Percentiles rank a stretch among this genome's conserved stretches.
Evolutionary conservation across 179 eudicot genomes (phyloP).

Genomic region (Spinacia oleracea): DNA sequence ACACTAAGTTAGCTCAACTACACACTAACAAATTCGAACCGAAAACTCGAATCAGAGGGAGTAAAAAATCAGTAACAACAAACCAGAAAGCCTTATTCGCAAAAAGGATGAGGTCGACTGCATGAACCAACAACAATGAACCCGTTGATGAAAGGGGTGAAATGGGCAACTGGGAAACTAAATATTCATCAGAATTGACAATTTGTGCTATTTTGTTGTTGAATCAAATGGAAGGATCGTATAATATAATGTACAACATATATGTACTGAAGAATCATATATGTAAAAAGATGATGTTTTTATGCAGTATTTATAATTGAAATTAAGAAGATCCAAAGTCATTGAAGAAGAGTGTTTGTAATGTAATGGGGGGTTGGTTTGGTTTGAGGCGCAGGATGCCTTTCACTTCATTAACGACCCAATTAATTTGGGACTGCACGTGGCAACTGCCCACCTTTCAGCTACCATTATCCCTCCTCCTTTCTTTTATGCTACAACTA

Average conservation of each 20-base stretch:
- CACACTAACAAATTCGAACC: conserved; percentile 8
- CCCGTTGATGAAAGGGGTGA: no score
- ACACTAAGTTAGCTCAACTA: conserved; percentile 31
- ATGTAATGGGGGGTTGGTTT: conserved; percentile 23
- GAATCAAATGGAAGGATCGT: conserved; percentile 6
- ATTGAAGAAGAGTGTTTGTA: background rate
- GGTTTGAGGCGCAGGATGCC: conserved; percentile 19
- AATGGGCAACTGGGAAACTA: background rate
- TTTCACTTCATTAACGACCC: background rate
- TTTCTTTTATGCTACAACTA: background rate
- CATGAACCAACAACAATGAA: no score
- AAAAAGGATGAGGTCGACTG: no score
- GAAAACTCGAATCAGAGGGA: background rate
- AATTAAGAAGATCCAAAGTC: background rate
- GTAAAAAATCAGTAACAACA: background rate
- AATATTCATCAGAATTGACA: conserved; percentile 5
- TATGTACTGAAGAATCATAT: background rate
- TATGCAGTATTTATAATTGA: conserved; percentile 1
- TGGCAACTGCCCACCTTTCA: conserved; percentile 22
- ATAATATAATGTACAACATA: background rate
- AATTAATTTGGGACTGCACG: conserved; percentile 15
- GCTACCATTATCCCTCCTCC: background rate
- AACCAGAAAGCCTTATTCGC: background rate
- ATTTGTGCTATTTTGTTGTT: conserved; percentile 10
- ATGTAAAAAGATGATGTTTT: background rate